Evolutionary conservation across 1,284 basidiomycete species (phyloP).

Genomic region (Hypsizygus ulmarius): DNA sequence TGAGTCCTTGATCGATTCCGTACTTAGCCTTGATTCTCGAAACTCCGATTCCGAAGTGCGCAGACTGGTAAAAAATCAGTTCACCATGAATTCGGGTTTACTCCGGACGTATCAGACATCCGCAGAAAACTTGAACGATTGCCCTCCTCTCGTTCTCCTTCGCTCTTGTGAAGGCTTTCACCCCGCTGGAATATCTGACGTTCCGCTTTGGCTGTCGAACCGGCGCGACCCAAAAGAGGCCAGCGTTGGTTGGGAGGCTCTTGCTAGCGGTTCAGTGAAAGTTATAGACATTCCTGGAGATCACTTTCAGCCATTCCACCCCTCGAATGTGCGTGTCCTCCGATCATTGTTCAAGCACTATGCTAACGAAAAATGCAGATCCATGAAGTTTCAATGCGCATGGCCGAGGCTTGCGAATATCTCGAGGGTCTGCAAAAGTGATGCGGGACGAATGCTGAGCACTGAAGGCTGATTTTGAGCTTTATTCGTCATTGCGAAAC

Average conservation of each 20-base stretch:
- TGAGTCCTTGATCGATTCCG: slow-evolving; percentile 43
- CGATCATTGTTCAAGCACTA: background rate
- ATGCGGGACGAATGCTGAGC: background rate
- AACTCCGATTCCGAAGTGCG: slow-evolving; percentile 24
- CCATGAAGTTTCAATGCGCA: slow-evolving; percentile 21
- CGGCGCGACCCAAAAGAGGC: slow-evolving; percentile 35
- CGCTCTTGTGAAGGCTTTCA: slow-evolving; percentile 43
- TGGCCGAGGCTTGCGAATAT: slow-evolving; percentile 27
- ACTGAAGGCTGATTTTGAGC: too few species aligned
- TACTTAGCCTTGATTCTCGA: slow-evolving; percentile 27
- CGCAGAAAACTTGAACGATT: slow-evolving; percentile 16
- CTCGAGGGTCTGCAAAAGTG: slow-evolving; percentile 18
- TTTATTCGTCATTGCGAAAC: too few species aligned
- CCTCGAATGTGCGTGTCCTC: slow-evolving; percentile 44
- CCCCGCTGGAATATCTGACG: slow-evolving; percentile 25
- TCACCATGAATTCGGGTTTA: slow-evolving; percentile 40
- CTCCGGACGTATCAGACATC: slow-evolving; percentile 39
- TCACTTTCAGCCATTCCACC: slow-evolving; percentile 60
- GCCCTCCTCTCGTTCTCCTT: slow-evolving; percentile 42
- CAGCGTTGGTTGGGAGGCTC: slow-evolving; percentile 46
- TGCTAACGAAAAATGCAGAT: slow-evolving; percentile 15
- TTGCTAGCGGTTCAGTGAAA: slow-evolving; percentile 38
- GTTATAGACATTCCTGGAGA: slow-evolving; percentile 61
- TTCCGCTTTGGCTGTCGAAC: slow-evolving; percentile 52
- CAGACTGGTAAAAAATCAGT: slow-evolving; percentile 38